Base-by-base conservation (phyloP, 805 yeast species). In the Saturnispora sanitii region DNA sequence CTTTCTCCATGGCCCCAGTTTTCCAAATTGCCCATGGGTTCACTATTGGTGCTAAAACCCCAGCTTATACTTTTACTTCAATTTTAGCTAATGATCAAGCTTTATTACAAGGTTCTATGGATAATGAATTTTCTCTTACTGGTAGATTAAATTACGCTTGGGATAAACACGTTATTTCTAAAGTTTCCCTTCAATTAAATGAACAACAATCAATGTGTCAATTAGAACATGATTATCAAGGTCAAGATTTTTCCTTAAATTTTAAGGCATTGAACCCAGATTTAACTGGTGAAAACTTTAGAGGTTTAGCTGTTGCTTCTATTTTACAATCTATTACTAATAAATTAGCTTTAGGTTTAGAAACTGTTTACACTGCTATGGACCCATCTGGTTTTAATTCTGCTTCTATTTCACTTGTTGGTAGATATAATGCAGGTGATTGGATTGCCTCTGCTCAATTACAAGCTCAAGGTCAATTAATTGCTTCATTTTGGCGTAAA, bases 1-100 rank as follows among this genome's bases (percentile, higher is more conserved):
- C 88, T 12, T 86, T 92, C 58, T 67, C 82, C 49, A 73, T 88
- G 73, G 79, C 79, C 65, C 98, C 98, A 44, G 88, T 85, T 44
- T 92, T 92, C 81, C 97, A 92, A 72, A 83, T 94, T 44, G 82
- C 95, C 48, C 98, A 92, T 62, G 81, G 95, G 45, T 82, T 92
- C 58, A 73, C 94, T 30, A 70, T 85, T 51, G 97, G 97, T 37
- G 82, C 94, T 43, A 78, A 79, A 49, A 70, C 84, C 62, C 95
- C 96, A 38, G 81, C 92, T 49, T 92, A 92, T 62, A 88, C 95
- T 22, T 84, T 90, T 61, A 76, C 86, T 44, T 90, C 95, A 35
- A 71, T 90, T 54, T 87, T 78, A 62, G 96, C 94, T 47, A 78
- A 81, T 47, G 96, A 90, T 57, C 74, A 76, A 53, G 70, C 79